A percentile compares a stretch with the other conserved stretches of the same genome.
Conservation (phyloP, 2,329 filamentous ascomycete species). For the Beauveria caledonica region DNA sequence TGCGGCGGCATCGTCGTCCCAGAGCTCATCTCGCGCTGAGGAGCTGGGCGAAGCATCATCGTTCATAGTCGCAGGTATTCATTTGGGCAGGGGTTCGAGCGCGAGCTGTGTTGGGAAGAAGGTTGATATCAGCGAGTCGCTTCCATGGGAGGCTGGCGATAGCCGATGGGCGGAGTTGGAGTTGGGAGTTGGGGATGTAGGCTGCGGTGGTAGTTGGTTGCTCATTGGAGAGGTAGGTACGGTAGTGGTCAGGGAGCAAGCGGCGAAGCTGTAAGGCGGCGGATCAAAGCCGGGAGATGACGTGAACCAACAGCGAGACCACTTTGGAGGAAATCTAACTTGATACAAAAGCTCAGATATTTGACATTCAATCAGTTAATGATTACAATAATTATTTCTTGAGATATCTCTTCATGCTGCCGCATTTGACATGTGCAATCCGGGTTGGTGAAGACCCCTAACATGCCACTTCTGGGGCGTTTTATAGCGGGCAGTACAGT, state of each 20-base stretch:
- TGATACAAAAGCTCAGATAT: too few relatives aligned
- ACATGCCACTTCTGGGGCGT: neutral
- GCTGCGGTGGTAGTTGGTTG: neutral
- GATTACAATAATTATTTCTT: too few relatives aligned
- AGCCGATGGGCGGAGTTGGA: neutral
- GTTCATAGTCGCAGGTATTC: conserved; percentile 39
- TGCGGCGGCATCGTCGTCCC: neutral
- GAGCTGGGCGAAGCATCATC: conserved; percentile 39
- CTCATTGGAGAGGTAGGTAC: too few relatives aligned
- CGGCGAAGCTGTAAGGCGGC: too few relatives aligned
- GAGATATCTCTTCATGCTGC: neutral
- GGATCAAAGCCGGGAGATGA: neutral
- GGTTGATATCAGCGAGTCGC: neutral
- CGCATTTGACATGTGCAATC: neutral
- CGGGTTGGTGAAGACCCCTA: neutral
- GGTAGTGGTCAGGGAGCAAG: too few relatives aligned
- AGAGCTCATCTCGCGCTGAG: conserved; percentile 22
- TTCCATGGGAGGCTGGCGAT: conserved; percentile 1
- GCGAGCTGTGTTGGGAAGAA: neutral
- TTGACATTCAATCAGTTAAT: too few relatives aligned
- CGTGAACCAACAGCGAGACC: neutral
- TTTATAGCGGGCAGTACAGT: neutral
- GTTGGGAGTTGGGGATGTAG: neutral
- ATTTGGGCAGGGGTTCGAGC: conserved; percentile 19
- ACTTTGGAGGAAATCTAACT: neutral